Base-by-base conservation (phyloP, 2,329 filamentous ascomycete species). In the Alternaria viburni region DNA sequence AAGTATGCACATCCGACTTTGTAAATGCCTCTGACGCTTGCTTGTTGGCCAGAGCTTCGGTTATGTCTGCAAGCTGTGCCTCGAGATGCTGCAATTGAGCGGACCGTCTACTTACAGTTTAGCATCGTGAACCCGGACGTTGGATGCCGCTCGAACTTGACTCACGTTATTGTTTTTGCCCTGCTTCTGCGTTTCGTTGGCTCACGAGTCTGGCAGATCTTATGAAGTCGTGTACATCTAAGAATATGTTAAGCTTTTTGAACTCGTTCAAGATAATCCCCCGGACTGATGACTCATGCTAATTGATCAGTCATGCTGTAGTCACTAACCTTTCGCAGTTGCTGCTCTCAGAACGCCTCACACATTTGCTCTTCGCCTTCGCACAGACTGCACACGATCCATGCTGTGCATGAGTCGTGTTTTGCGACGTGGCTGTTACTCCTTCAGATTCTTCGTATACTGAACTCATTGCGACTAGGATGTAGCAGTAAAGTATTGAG, bases 41-140 rank as follows among this genome's bases (percentile, higher is more conserved):
- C 1, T 28, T 49, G 25, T 2, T 28, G 23, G 46, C 15, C 15
- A 28, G 26, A 12, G 46, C 46, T 17, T 49, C 23, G 1, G 25
- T 26, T 1, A 49, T 49, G 2, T 49, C 25, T 49, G 25, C 46
- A 4, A 49, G 46, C 46, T 49, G n/a, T 49, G 46, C 11, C 17
- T 49, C 46, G 3, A 49, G 46, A 8, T 49, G 23, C 23, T 49
- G 46, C 25, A 49, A 28, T 12, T 49, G 46, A 49, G 46, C 46
- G 23, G n/a, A 49, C 9, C 46, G 46, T 28, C 46, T 49, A 17
- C 46, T 8, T 2, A 26, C 9, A n/a, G 1, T n/a, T 49, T 26
- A 49, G 13, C 23, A 19, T 17, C 1, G 0, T n/a, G 23, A 28
- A 11, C 0, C 1, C 36, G 0, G 9, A 17, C 0, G 6, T 3